phyloP scores from a whole-genome alignment of 1,284 basidiomycete genomes.

The Ceratobasidium sp. region DNA sequence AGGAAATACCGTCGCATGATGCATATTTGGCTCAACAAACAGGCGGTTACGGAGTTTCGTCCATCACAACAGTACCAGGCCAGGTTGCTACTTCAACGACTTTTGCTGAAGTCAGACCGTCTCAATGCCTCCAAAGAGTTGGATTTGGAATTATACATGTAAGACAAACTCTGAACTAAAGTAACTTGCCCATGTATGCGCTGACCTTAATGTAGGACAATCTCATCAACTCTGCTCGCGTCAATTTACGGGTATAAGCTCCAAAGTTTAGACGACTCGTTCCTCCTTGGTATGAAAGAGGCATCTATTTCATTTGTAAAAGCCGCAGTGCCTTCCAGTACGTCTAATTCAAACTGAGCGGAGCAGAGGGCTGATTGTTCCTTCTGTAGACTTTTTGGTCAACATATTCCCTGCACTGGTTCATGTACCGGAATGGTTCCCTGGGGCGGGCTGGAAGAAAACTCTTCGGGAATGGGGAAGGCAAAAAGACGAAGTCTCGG shows the following conservation, averaged over 20 bases:
- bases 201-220: neutral
- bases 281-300: neutral
- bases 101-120: neutral
- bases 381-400: conserved; percentile 9
- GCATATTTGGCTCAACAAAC: conserved; percentile 26
- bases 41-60: neutral
- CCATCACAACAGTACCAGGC: neutral
- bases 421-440: conserved; percentile 27
- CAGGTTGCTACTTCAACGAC: neutral
- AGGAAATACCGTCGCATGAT: conserved; percentile 24
- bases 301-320: neutral
- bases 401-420: conserved; percentile 15
- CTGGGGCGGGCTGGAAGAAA: conserved; percentile 27
- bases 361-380: neutral
- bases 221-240: conserved; percentile 2
- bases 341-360: neutral
- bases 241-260: conserved; percentile 21
- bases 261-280: conserved; percentile 4
- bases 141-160: neutral
- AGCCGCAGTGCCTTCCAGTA: conserved; percentile 9
- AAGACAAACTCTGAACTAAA: neutral
- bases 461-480: conserved; percentile 5
- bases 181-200: neutral
- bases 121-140: neutral
- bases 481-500: conserved; percentile 1